phyloP scores from a whole-genome alignment of 805 yeast genomes.

The Starmerella powellii region DNA sequence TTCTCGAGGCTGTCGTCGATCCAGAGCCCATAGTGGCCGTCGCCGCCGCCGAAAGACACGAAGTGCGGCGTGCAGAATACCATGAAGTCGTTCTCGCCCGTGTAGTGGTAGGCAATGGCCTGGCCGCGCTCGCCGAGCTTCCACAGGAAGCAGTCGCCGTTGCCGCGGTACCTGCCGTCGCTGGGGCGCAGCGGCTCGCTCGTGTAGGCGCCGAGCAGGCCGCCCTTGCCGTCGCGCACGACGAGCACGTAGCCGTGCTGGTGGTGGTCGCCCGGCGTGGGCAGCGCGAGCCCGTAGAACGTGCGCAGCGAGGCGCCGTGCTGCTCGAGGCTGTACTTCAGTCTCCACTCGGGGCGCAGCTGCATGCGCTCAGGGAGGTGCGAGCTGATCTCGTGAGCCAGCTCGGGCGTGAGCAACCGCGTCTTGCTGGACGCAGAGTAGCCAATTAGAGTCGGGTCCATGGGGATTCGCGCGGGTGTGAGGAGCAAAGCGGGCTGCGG shows the following conservation, averaged over 20 bases:
- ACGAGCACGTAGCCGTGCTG: conserved; percentile 58
- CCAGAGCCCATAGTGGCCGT: conserved; percentile 88
- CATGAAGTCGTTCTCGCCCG: conserved; percentile 77
- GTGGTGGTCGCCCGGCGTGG: conserved; percentile 32
- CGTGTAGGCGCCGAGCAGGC: conserved; percentile 64
- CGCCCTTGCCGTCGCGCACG: conserved; percentile 50
- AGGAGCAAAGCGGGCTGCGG: too few species aligned
- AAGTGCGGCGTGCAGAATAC: conserved; percentile 69
- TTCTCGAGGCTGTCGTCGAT: conserved; percentile 57
- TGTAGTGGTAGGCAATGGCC: conserved; percentile 72
- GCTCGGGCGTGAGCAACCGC: conserved; percentile 42
- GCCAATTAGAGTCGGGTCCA: conserved; percentile 37
- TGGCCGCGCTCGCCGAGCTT: conserved; percentile 40
- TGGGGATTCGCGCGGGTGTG: too few species aligned
- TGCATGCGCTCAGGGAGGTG: conserved; percentile 72
- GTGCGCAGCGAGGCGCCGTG: conserved; percentile 83
- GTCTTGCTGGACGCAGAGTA: conserved; percentile 47
- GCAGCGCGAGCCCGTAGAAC: conserved; percentile 46
- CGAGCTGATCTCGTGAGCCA: conserved; percentile 64
- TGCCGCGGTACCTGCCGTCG: conserved; percentile 63
- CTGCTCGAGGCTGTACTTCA: conserved; percentile 77
- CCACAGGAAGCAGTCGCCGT: conserved; percentile 94
- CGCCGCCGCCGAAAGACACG: conserved; percentile 81
- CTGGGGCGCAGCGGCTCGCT: conserved; percentile 61
- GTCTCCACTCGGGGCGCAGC: conserved; percentile 61